These are phyloP conservation scores for Tulasnella sp. DNA, from an alignment of 768 basidiomycete species.

Conservation along the genomic window DNA sequence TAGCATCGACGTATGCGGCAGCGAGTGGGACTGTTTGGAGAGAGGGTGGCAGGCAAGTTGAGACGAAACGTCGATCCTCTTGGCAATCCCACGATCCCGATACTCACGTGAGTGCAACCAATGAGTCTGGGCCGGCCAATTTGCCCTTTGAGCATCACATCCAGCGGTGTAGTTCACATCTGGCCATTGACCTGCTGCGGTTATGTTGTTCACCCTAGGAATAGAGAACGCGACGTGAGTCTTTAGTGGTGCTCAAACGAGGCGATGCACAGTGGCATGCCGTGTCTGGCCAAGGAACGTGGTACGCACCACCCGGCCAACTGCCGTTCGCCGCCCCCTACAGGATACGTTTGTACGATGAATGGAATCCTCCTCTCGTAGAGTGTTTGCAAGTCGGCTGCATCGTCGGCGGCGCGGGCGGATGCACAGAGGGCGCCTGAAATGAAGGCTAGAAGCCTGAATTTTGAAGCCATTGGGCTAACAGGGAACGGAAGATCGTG, in stretches of 20 bases:
- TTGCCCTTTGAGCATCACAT: slow-evolving; percentile 53
- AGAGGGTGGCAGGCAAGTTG: background rate
- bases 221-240: background rate
- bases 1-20: slow-evolving; percentile 7
- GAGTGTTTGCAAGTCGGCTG: slow-evolving; percentile 14
- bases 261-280: background rate
- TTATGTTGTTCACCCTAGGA: slow-evolving; percentile 19
- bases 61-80: background rate
- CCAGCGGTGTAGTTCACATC: slow-evolving; percentile 58
- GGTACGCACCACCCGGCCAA: slow-evolving; percentile 6
- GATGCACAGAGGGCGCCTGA: background rate
- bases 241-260: background rate
- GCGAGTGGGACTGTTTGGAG: slow-evolving; percentile 14
- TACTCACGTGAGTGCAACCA: slow-evolving; percentile 16
- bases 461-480: background rate
- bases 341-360: slow-evolving; percentile 8
- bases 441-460: background rate
- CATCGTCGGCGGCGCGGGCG: background rate
- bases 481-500: background rate
- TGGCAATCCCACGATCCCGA: slow-evolving; percentile 27
- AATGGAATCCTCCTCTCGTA: slow-evolving; percentile 9
- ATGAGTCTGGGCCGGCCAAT: slow-evolving; percentile 54
- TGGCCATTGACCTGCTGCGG: slow-evolving; percentile 26
- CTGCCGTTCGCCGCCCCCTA: background rate
- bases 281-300: background rate